These are phyloP conservation scores for Astathelohania contejeani DNA, from an alignment of 371 early-diverging fungal genomes.

Conservation along the genomic window DNA sequence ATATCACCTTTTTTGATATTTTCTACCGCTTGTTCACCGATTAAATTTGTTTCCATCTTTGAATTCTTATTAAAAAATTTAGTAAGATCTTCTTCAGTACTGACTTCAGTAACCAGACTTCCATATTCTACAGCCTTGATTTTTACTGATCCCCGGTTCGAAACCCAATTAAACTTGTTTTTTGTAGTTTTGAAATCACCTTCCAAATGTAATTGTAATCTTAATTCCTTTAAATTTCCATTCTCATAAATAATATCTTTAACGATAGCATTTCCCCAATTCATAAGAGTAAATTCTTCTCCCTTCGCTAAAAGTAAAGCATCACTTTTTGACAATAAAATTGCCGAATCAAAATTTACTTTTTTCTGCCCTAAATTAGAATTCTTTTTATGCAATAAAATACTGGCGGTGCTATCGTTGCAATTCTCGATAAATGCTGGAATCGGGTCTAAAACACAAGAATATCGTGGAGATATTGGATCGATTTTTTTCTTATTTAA, in stretches of 20 bases:
- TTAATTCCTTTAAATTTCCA: conserved; percentile 53
- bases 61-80: conserved; percentile 70
- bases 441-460: conserved; percentile 56
- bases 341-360: conserved; percentile 60
- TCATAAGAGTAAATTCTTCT: conserved; percentile 95
- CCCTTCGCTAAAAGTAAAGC: conserved; percentile 60
- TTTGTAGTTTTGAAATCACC: conserved; percentile 94
- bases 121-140: conserved; percentile 55
- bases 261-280: conserved; percentile 92
- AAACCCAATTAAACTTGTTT: conserved; percentile 95
- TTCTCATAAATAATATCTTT: conserved; percentile 55
- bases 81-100: conserved; percentile 70
- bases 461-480: conserved; percentile 73
- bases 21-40: conserved; percentile 53
- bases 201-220: conserved; percentile 61
- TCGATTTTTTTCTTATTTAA: conserved; percentile 92
- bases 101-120: conserved; percentile 75
- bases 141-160: conserved; percentile 47
- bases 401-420: conserved; percentile 54
- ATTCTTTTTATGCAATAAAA: conserved; percentile 82
- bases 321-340: conserved; percentile 75
- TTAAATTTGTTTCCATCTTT: conserved; percentile 58
- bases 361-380: conserved; percentile 69
- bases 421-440: conserved; percentile 5
- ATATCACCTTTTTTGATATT: conserved; percentile 56